A percentile compares a stretch with the other conserved stretches of the same genome.
Evolutionary conservation across 2,329 filamentous ascomycete genomes (phyloP).

Genomic region (Plectosphaerella plurivora): DNA sequence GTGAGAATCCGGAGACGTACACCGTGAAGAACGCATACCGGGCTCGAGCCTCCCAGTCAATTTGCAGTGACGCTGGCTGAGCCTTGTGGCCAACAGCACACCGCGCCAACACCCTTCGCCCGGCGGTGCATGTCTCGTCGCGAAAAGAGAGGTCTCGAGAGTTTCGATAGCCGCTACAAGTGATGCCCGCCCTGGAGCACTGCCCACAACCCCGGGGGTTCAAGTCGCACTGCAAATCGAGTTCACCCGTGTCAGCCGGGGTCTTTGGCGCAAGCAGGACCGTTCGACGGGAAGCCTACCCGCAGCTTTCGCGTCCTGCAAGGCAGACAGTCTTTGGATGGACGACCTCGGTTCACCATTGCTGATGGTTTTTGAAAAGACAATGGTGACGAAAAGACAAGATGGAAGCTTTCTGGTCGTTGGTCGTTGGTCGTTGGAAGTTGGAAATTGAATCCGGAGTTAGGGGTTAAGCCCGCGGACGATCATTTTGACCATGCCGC

Average conservation of each 20-base stretch:
- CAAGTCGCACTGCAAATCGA: constrained; percentile 14
- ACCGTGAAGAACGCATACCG: constrained; percentile 17
- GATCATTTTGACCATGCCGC: too few relatives aligned
- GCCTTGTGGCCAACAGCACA: neutral
- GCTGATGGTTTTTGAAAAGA: too few relatives aligned
- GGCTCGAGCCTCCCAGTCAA: constrained; percentile 13
- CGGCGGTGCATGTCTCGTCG: constrained; percentile 14
- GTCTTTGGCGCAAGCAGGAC: too few relatives aligned
- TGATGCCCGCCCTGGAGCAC: constrained; percentile 15
- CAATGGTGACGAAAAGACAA: too few relatives aligned
- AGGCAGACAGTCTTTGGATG: constrained; percentile 17
- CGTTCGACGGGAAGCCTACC: constrained; percentile 4
- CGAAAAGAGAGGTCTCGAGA: constrained; percentile 16
- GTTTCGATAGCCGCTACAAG: constrained; percentile 18
- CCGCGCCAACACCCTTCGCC: constrained; percentile 7
- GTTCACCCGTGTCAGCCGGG: neutral
- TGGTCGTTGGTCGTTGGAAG: too few relatives aligned
- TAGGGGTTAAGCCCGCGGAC: too few relatives aligned
- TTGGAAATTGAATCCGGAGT: too few relatives aligned
- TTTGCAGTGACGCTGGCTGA: constrained; percentile 1
- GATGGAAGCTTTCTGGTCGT: too few relatives aligned
- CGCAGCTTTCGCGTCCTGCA: constrained; percentile 18
- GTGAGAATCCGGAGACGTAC: constrained; percentile 16
- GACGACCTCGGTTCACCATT: constrained; percentile 17
- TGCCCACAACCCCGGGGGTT: constrained; percentile 15